A percentile compares a stretch with the other conserved stretches of the same genome.
phyloP scores from a whole-genome alignment of 208 protist species.

The Trypanosoma caninum region DNA sequence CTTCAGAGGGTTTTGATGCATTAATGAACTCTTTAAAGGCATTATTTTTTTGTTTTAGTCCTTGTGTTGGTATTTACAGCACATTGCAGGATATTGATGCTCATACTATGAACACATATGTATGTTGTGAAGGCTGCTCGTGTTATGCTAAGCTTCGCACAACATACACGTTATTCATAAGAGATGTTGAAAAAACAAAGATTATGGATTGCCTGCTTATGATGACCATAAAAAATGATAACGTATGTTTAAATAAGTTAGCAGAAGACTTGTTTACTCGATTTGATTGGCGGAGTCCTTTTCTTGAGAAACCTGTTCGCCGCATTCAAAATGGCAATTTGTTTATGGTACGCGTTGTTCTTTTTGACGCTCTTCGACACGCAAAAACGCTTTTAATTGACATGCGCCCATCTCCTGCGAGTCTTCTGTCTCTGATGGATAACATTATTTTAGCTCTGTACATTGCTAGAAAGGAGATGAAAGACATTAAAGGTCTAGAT shows the following conservation, averaged over 20 bases:
- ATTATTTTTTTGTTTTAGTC: constrained; percentile 61
- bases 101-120: constrained; percentile 53
- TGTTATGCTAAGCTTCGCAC: constrained; percentile 54
- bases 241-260: constrained; percentile 39
- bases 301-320: constrained; percentile 44
- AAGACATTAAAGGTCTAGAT: constrained; percentile 39
- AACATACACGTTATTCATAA: constrained; percentile 61
- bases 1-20: constrained; percentile 30
- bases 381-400: constrained; percentile 33
- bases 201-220: constrained; percentile 78
- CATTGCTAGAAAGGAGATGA: constrained; percentile 57
- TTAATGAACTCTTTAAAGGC: constrained; percentile 59
- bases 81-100: constrained; percentile 25
- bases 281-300: constrained; percentile 53
- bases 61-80: constrained; percentile 25
- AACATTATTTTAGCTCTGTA: constrained; percentile 43
- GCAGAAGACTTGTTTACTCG: constrained; percentile 47
- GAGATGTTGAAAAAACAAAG: constrained; percentile 73
- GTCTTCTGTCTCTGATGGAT: constrained; percentile 30
- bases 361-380: constrained; percentile 54
- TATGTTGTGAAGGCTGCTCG: constrained; percentile 68
- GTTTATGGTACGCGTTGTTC: constrained; percentile 51
- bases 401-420: constrained; percentile 13
- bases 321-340: constrained; percentile 70
- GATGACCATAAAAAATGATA: constrained; percentile 54